A percentile compares a stretch with the other conserved stretches of the same genome.
Conservation (phyloP, 805 yeast species). For the Kazachstania bromeliacearum region DNA sequence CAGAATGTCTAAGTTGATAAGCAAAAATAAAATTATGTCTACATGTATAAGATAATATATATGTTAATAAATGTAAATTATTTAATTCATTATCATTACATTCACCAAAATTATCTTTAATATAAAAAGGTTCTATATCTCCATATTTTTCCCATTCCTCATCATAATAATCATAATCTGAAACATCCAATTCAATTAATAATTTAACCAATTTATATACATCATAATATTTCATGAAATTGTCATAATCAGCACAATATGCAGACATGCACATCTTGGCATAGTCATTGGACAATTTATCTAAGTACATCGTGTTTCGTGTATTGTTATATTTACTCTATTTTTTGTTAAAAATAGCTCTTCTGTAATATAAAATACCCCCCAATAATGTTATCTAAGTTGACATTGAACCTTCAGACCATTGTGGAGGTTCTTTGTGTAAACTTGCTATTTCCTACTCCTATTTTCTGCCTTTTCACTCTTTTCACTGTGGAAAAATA, state of each 20-base stretch:
- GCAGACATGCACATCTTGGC: conserved; percentile 1
- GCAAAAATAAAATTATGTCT: conserved; percentile 1
- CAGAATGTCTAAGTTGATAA: background rate
- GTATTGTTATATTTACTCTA: too few relatives aligned
- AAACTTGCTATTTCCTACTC: background rate
- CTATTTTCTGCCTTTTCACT: background rate
- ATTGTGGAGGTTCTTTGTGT: too few relatives aligned
- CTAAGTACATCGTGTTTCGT: conserved; percentile 3
- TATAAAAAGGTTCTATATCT: background rate
- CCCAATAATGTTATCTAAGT: too few relatives aligned
- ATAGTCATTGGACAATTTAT: background rate
- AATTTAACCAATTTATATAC: background rate
- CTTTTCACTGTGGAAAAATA: too few relatives aligned
- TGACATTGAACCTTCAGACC: too few relatives aligned
- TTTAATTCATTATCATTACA: background rate
- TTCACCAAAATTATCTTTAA: background rate
- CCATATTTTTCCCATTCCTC: background rate
- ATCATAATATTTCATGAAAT: background rate
- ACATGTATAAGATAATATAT: background rate
- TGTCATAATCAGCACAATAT: conserved; percentile 1
- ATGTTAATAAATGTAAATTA: background rate
- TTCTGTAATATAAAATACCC: too few relatives aligned
- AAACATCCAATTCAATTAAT: background rate
- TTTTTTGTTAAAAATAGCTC: too few relatives aligned
- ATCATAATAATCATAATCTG: background rate